phyloP scores from a whole-genome alignment of 495 filamentous ascomycete genomes.

The Trichoderma orchidacearum region DNA sequence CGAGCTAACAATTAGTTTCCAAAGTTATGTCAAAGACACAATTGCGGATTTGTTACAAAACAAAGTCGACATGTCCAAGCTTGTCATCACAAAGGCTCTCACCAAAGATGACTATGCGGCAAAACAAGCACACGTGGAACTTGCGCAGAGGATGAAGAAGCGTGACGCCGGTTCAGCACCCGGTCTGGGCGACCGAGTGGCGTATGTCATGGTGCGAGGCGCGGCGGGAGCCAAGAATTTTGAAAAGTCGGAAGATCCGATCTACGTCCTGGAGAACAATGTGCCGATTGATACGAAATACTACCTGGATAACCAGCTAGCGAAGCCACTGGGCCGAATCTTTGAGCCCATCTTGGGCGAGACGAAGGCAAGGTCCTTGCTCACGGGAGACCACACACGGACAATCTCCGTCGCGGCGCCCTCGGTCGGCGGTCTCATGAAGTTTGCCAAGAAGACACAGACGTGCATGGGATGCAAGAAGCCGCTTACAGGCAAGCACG shows the following conservation, averaged over 20 bases:
- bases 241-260: slow-evolving; percentile 90
- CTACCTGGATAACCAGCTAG: slow-evolving; percentile 96
- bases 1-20: slow-evolving; percentile 6
- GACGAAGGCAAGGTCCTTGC: slow-evolving; percentile 69
- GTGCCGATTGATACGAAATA: slow-evolving; percentile 97
- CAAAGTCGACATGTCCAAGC: slow-evolving; percentile 96
- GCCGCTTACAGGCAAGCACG: slow-evolving; percentile 64
- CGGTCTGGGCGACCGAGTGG: slow-evolving; percentile 88
- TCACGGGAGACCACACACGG: slow-evolving; percentile 83
- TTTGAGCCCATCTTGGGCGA: slow-evolving; percentile 96
- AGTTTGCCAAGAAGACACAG: slow-evolving; percentile 91
- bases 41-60: slow-evolving; percentile 95
- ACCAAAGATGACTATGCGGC: slow-evolving; percentile 68
- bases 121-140: slow-evolving; percentile 91
- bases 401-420: slow-evolving; percentile 83
- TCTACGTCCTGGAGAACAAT: slow-evolving; percentile 95
- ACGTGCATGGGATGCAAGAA: slow-evolving; percentile 99
- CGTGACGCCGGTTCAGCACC: slow-evolving; percentile 91
- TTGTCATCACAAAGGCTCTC: slow-evolving; percentile 96
- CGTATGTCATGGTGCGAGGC: slow-evolving; percentile 96
- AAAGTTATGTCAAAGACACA: slow-evolving; percentile 87
- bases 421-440: slow-evolving; percentile 87
- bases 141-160: slow-evolving; percentile 89
- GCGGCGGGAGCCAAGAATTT: slow-evolving; percentile 79
- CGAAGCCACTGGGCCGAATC: slow-evolving; percentile 85